These are phyloP conservation scores for Fusarium mundagurra DNA, from an alignment of 2,329 filamentous ascomycete species.

Conservation along the genomic window DNA sequence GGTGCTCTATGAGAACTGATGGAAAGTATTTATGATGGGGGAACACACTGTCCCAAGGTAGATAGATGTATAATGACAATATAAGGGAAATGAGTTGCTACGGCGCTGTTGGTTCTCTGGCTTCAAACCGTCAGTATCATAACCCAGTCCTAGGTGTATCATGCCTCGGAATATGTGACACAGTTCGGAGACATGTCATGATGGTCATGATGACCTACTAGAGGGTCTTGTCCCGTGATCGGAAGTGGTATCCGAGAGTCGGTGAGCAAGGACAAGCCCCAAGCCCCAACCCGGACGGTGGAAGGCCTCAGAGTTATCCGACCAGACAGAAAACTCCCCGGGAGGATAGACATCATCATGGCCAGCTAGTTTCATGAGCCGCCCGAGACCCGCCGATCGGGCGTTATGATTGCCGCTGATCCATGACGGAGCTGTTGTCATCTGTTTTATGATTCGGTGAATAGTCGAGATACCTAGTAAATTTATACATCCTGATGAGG, in stretches of 20 bases:
- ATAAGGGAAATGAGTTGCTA: neutral
- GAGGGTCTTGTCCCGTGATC: neutral
- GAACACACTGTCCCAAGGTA: neutral
- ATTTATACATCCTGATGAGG: slow-evolving; percentile 21
- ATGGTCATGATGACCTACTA: neutral
- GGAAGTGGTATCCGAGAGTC: neutral
- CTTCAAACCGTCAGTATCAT: neutral
- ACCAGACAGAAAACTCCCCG: neutral
- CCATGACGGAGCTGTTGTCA: neutral
- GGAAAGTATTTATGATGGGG: neutral
- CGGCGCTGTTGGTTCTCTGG: neutral
- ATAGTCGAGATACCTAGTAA: slow-evolving; percentile 20
- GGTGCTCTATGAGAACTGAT: slow-evolving; percentile 6
- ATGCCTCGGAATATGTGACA: neutral
- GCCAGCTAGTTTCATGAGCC: slow-evolving; percentile 18
- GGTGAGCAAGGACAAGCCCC: neutral
- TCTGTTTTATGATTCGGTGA: slow-evolving; percentile 26
- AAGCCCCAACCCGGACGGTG: neutral
- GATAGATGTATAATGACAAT: slow-evolving; percentile 18
- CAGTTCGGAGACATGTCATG: neutral
- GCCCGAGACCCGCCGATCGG: slow-evolving; percentile 25
- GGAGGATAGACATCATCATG: neutral
- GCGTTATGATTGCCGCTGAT: slow-evolving; percentile 1
- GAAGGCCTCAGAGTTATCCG: neutral
- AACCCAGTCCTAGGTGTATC: neutral